Base-by-base conservation (phyloP, 192 early-diverging fungal genomes). In the Backusella parvicylindrica region DNA sequence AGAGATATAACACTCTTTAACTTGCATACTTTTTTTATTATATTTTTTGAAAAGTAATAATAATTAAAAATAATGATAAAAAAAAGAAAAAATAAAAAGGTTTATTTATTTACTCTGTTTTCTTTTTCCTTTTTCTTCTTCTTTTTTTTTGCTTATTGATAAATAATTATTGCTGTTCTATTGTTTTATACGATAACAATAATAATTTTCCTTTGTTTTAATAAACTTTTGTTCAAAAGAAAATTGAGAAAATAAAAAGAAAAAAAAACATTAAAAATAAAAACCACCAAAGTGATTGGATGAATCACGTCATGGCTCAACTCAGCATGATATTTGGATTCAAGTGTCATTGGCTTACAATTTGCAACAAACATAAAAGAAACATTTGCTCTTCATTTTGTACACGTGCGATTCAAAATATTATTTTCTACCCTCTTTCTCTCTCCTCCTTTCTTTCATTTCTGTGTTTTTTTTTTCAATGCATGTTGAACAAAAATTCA, bases 1-100 rank as follows among this genome's bases (percentile, higher is more conserved):
- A 41, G 68, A 70, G 28, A 70, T 70, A 70, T 70, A 15, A 30
- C 68, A 70, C 40, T 70, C 41, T 13, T 47, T 70, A 13, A 41
- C 23, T 18, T 70, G 23, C 68, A 70, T 30, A 11, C 6, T 47
- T 47, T 47, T 47, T 65, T 8, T 28, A 28, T 64, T 16, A n/a
- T 63, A 26, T 21, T 26, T 64, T 6, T 64, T 26, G 23, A 12
- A 41, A 41, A 41, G 16, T 47, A 35, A n/a, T 9, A 18, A 32
- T 32, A 30, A n/a, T n/a, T n/a, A n/a, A n/a, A n/a, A n/a, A n/a
- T n/a, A n/a, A n/a, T n/a, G 16, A 33, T 33, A 16, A 66, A 30
- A 33, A 8, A 66, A 33, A 33, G n/a, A 60, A 8, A 60, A 28
- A 60, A 60, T 47, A 47, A 47, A 47, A 47, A 35, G 47, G 11